These are phyloP conservation scores for Teratosphaeriaceae sp. DNA, from an alignment of 2,329 filamentous ascomycete species.

Conservation along the genomic window DNA sequence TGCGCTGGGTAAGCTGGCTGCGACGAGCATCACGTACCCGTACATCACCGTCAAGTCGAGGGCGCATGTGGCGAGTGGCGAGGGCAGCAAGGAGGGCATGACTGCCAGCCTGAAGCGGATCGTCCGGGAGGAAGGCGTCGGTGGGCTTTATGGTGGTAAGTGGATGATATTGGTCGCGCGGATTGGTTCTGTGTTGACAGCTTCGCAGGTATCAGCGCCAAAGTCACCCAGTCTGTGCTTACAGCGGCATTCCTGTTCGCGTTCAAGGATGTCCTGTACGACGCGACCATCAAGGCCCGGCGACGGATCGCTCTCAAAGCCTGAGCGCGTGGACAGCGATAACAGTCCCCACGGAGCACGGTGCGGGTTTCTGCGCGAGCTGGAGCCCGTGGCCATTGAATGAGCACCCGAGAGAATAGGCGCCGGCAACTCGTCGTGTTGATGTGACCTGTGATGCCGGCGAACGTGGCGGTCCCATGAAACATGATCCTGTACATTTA, in stretches of 20 bases:
- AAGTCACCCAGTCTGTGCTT: conserved; percentile 93
- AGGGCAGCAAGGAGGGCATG: conserved; percentile 74
- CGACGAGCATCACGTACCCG: conserved; percentile 90
- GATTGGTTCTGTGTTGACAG: neutral
- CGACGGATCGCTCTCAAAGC: conserved; percentile 13
- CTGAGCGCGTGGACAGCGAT: neutral
- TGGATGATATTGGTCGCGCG: conserved; percentile 7
- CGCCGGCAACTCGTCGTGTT: no score
- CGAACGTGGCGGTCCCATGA: no score
- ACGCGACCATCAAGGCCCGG: conserved; percentile 65
- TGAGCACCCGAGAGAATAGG: no score
- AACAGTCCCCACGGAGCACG: no score
- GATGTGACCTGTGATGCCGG: no score
- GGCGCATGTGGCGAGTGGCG: conserved; percentile 83
- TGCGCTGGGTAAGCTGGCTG: conserved; percentile 88
- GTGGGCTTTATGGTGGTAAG: conserved; percentile 85
- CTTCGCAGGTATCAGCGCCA: conserved; percentile 75
- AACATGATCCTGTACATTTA: no score
- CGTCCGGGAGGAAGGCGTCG: conserved; percentile 81
- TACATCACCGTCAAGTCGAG: conserved; percentile 99
- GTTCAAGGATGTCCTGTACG: conserved; percentile 95
- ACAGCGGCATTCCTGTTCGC: conserved; percentile 95
- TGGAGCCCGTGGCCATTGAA: no score
- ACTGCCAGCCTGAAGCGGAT: conserved; percentile 70
- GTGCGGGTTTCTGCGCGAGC: no score